Conservation (phyloP, 1,284 basidiomycete genomes). For the Puccinia horiana region DNA sequence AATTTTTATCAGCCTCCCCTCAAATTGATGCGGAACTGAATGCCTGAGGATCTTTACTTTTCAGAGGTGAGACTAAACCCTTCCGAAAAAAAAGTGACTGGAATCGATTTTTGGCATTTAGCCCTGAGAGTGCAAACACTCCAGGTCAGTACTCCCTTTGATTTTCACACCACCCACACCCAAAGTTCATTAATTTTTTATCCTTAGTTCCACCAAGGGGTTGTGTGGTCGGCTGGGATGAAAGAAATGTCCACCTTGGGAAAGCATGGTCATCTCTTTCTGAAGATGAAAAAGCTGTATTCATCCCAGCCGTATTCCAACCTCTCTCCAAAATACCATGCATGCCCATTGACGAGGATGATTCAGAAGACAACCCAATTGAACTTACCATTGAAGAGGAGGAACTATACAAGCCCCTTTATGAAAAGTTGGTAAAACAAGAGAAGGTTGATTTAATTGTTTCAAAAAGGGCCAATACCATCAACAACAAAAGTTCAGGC, state of each 20-base stretch:
- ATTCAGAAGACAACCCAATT: background rate
- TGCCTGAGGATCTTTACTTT: background rate
- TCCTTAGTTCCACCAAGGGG: slow-evolving; percentile 2
- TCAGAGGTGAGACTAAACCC: background rate
- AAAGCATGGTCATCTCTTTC: background rate
- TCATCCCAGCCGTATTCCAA: background rate
- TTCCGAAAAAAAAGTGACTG: background rate
- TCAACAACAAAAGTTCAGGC: background rate
- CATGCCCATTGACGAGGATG: background rate
- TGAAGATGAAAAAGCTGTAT: background rate
- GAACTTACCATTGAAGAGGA: background rate
- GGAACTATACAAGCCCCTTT: background rate
- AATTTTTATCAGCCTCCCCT: too few species aligned
- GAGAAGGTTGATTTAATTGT: background rate
- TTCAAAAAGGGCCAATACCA: background rate
- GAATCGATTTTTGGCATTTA: background rate
- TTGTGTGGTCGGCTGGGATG: background rate
- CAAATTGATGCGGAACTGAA: too few species aligned
- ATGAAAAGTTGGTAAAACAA: background rate
- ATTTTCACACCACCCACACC: background rate
- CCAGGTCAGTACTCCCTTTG: background rate
- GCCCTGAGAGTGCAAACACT: background rate
- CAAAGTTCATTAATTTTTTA: background rate
- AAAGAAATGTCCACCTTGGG: background rate
- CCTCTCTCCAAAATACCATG: background rate